A percentile compares a stretch with the other conserved stretches of the same genome.
Conservation (phyloP, 352 stramenopile genomes). For the Globisporangium iwayamae region DNA sequence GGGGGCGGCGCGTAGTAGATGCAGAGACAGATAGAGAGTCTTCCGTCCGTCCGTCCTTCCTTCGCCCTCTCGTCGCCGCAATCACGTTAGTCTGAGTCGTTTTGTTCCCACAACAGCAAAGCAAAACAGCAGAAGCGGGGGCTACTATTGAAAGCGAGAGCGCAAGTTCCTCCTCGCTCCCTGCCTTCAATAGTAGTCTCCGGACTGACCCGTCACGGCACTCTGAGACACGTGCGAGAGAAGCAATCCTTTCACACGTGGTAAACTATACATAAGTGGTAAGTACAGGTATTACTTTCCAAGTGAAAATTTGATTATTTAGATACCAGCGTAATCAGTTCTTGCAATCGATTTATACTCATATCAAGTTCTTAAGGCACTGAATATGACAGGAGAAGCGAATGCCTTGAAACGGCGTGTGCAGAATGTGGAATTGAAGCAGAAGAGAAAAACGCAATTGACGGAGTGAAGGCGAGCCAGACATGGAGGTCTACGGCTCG, state of each 20-base stretch:
- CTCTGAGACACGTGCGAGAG: not conserved
- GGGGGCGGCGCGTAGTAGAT: not conserved
- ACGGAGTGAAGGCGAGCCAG: conserved; percentile 7
- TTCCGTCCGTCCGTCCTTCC: not conserved
- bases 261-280: too few species aligned
- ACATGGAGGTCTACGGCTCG: conserved; percentile 46
- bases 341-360: too few species aligned
- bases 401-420: conserved; percentile 3
- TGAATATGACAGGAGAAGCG: too few species aligned
- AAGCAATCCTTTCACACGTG: not conserved
- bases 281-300: too few species aligned
- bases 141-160: not conserved
- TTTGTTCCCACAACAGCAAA: not conserved
- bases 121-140: too few species aligned
- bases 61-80: not conserved
- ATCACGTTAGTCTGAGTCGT: conserved; percentile 6
- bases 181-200: not conserved
- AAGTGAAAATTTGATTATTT: too few species aligned
- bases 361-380: too few species aligned
- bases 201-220: not conserved
- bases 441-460: not conserved
- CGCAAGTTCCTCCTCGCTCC: not conserved
- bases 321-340: too few species aligned
- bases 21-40: not conserved
- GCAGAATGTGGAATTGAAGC: not conserved